Evolutionary conservation across 805 yeast species (phyloP), one percentile per base, ranked within the genome.

Genomic region (Vanderwaltozyma yarrowii): DNA sequence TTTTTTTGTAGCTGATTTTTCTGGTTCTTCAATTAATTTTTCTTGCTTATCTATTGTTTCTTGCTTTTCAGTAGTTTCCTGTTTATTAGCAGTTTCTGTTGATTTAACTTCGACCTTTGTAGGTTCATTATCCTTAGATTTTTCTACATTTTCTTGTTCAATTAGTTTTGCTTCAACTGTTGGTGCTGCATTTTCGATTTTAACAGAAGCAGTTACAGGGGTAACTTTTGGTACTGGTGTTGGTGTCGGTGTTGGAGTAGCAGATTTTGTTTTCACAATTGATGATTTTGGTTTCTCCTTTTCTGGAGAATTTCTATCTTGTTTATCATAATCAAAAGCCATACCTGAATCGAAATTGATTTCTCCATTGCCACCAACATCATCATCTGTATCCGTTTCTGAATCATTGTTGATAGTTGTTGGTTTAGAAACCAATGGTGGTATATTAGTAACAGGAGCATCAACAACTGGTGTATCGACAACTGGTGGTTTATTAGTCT

Each of bases 331-430:
- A 34, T 60, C 63, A 41, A 59, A 57, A 6, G 51, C 44, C 50
- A 59, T 54, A 18, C 51, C 59, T 3, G 55, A 35, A 43, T 49
- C 53, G 35, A 54, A 54, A 26, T 52, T 51, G 5, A 54, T 46
- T 30, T 45, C 57, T 6, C 56, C 58, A 29, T 33, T 40, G 8
- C 43, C 49, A 10, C 51, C 44, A 2, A 52, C 60, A 19, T 57
- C 59, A 36, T 36, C 36, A 33, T 60, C 64, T 1, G 63, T 58
- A 36, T 58, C 62, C 0, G 63, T 60, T 39, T 57, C 61, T 30
- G 56, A 61, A 33, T 49, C 53, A 30, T 38, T 28, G 12, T 30
- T 30, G 2, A 31, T 34, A 17, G 15, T 16, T 17, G 13, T 20
- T 9, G 14, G 12, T 2, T n/a, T 24, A 16, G 25, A 5, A 5